A percentile compares a stretch with the other conserved stretches of the same genome.
phyloP scores from a whole-genome alignment of 176 grass and related monocot genomes.

The Poa annua region DNA sequence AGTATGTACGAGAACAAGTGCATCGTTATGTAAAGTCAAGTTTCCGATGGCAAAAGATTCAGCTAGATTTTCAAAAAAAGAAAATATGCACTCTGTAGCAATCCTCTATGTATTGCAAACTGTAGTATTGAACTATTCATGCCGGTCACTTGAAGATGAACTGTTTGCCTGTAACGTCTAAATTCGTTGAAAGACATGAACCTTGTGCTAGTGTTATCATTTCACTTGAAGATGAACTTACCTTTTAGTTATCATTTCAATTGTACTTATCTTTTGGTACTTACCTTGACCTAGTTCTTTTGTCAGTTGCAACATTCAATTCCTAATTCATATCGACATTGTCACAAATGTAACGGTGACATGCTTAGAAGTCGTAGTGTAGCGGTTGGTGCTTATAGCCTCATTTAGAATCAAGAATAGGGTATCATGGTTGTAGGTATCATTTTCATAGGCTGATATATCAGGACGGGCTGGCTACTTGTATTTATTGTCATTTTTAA shows the following conservation, averaged over 20 bases:
- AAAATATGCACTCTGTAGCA: background rate
- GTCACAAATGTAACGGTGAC: too few species aligned
- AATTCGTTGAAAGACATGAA: background rate
- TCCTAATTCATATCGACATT: background rate
- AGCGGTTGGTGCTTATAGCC: too few species aligned
- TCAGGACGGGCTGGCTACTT: too few species aligned
- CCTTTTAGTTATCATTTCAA: background rate
- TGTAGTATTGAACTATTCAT: background rate
- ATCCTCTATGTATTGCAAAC: background rate
- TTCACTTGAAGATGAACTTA: background rate
- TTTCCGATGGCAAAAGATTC: background rate
- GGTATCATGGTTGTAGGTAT: too few species aligned
- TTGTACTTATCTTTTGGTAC: background rate
- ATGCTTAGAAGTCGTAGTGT: too few species aligned
- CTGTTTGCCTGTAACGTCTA: background rate
- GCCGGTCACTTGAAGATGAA: background rate
- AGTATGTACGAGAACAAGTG: background rate
- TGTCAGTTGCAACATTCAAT: background rate
- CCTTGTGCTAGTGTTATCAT: background rate
- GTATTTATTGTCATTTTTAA: too few species aligned
- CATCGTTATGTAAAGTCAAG: background rate
- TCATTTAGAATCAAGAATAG: too few species aligned
- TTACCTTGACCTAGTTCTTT: background rate
- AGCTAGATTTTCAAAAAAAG: background rate
- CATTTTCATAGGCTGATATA: too few species aligned